phyloP scores from a whole-genome alignment of 345 rosid genomes.

The thale cress (Arabidopsis thaliana) region DNA sequence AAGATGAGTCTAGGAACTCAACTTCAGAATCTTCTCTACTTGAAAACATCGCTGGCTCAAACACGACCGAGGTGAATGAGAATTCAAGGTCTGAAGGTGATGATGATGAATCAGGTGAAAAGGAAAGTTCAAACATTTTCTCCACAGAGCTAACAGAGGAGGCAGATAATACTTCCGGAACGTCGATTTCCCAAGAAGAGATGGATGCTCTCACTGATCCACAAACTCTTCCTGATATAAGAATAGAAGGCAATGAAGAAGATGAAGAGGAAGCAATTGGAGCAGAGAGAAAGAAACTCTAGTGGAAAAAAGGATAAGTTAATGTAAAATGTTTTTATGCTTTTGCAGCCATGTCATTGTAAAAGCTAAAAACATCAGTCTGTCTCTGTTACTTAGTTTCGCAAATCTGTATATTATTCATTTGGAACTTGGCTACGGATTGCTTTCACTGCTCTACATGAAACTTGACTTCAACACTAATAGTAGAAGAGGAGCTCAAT shows the following conservation, averaged over 20 bases:
- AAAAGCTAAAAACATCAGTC: conserved; percentile 19
- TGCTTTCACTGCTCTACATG: conserved; percentile 26
- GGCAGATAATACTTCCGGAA: conserved; percentile 46
- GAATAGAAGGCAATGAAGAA: conserved; percentile 45
- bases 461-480: conserved; percentile 7
- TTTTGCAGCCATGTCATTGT: conserved; percentile 31
- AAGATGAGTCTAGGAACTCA: conserved; percentile 45
- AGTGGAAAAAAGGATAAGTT: conserved; percentile 10
- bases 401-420: conserved; percentile 43
- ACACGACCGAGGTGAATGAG: conserved; percentile 48
- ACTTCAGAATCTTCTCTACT: conserved; percentile 39
- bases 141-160: conserved; percentile 46
- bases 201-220: conserved; percentile 55
- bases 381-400: conserved; percentile 26
- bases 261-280: conserved; percentile 48
- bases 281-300: conserved; percentile 49
- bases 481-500: neutral
- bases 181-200: conserved; percentile 51
- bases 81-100: conserved; percentile 43
- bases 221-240: conserved; percentile 56
- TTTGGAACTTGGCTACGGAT: conserved; percentile 32
- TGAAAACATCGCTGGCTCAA: conserved; percentile 43
- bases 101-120: conserved; percentile 44
- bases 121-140: conserved; percentile 44
- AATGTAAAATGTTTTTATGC: conserved; percentile 32